Percentiles rank a stretch among this genome's conserved stretches.
Conservation (phyloP, 306 rosid genomes). For the Cajanus cajan region DNA sequence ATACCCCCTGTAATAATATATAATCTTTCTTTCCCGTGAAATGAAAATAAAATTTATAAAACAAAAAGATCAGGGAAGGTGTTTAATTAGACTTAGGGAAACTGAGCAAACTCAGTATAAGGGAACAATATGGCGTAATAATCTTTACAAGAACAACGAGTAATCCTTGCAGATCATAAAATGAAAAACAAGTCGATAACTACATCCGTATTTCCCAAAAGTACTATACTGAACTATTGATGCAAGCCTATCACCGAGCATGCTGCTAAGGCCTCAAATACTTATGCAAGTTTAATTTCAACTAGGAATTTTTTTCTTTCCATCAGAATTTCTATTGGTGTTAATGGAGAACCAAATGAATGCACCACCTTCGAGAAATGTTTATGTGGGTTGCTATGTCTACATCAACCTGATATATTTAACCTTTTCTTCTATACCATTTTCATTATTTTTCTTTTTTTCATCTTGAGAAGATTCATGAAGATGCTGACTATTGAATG, state of each 20-base stretch:
- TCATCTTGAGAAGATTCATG: too few relatives aligned
- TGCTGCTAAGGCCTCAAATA: neutral
- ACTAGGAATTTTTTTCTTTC: neutral
- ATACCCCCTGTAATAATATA: too few relatives aligned
- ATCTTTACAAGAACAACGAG: constrained; percentile 82
- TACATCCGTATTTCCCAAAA: neutral
- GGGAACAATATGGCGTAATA: too few relatives aligned
- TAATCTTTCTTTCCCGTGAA: too few relatives aligned
- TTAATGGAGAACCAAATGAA: constrained; percentile 11
- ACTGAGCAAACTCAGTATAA: too few relatives aligned
- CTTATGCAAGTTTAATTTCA: neutral
- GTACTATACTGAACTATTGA: neutral
- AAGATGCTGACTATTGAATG: too few relatives aligned
- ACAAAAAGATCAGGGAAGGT: too few relatives aligned
- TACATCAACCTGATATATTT: constrained; percentile 89
- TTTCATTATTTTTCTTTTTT: too few relatives aligned
- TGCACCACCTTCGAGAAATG: constrained; percentile 65
- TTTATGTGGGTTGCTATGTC: constrained; percentile 79
- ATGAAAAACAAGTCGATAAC: constrained; percentile 2
- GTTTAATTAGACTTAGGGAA: too few relatives aligned
- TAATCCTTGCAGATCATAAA: constrained; percentile 74
- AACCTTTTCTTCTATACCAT: too few relatives aligned
- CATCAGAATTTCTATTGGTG: constrained; percentile 8
- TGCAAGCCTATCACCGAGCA: neutral
- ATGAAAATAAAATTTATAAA: too few relatives aligned